Base-by-base conservation (phyloP, 768 basidiomycete genomes). In the Tulasnella calospora region DNA sequence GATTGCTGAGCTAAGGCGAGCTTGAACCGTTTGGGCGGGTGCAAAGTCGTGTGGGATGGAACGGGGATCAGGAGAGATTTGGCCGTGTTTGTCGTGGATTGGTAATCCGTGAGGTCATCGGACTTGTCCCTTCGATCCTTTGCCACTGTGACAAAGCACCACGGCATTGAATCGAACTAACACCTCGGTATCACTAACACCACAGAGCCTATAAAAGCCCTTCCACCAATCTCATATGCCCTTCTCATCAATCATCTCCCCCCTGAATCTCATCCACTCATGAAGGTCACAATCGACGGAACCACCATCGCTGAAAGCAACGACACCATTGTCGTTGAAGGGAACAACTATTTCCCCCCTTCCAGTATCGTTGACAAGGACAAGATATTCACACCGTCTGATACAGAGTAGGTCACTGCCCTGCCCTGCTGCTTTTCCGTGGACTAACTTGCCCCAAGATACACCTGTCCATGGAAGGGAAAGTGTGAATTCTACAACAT, bases 261-360 rank as follows among this genome's bases (percentile, higher is more conserved):
- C 5, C 21, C n/a, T n/a, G 2, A 51, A 51, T 51, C n/a, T 51
- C 61, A 27, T 0, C 27, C 61, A 4, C 35, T 74, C 73, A 80
- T 83, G 83, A 89, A 87, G 83, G 91, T 88, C 41, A 84, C 85
- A 3, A 81, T 90, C 78, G 84, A 89, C 81, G 88, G 86, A 36
- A 83, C 83, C 19, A 83, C 87, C 19, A 86, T 94, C 81, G 92
- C 92, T 0, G 88, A 92, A 77, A 88, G 87, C 9, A 83, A 86
- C 80, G 83, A 85, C 0, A 90, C 92, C 0, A 84, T 89, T 46
- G 83, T 88, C 8, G 87, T 94, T 70, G 91, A 93, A 81, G 88
- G 87, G 17, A 93, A 92, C 80, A 89, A 92, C 80, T 93, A 93
- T 84, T 94, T 94, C 82, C 92, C 93, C 5, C 89, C 90, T 0